Evolutionary conservation across 306 rosid genomes (phyloP), one percentile per base, ranked within the genome.

Genomic region (Vigna angularis): DNA sequence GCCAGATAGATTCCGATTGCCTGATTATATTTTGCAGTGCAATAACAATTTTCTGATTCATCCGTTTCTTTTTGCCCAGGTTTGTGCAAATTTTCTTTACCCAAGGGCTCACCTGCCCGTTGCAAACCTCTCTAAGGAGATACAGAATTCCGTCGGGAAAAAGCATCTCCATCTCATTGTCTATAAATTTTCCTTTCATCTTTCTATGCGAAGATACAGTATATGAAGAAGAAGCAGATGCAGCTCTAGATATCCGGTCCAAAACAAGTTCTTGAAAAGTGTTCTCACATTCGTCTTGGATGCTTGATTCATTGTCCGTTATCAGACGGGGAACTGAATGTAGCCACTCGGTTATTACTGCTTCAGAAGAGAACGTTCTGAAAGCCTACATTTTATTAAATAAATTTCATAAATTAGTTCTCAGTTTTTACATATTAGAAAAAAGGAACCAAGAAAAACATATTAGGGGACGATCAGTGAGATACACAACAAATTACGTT

Each of bases 241-340:
- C 89, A 82, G 81, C 90, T 78, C 76, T 70, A 75, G 88, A 79
- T 79, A 90, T 81, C 81, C 97, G 83, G 40, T 94, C 97, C 85
- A 94, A 71, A 63, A 94, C 93, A 78, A 94, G 88, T 76, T 94
- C 97, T 66, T 83, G 84, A 86, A 94, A 94, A 89, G 89, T 66
- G 81, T 90, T 85, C 76, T 90, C 95, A 83, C 97, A 90, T 88
- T 94, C 98, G 86, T 92, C 98, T 87, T 92, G 98, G 85, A 94
- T 87, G 86, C 97, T 90, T 79, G 92, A 68, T 86, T 94, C 98
- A 73, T 90, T 91, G 77, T 94, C 98, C 45, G 88, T 44, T 71
- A 92, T 88, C 69, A 90, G 81, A 67, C 89, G 93, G 4, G 97
- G 98, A 85, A 94, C 87, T 49, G 98, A 92, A 76, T 88, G 97